Base-by-base conservation (phyloP, 2,329 filamentous ascomycete genomes). In the Lachnellula suecica region DNA sequence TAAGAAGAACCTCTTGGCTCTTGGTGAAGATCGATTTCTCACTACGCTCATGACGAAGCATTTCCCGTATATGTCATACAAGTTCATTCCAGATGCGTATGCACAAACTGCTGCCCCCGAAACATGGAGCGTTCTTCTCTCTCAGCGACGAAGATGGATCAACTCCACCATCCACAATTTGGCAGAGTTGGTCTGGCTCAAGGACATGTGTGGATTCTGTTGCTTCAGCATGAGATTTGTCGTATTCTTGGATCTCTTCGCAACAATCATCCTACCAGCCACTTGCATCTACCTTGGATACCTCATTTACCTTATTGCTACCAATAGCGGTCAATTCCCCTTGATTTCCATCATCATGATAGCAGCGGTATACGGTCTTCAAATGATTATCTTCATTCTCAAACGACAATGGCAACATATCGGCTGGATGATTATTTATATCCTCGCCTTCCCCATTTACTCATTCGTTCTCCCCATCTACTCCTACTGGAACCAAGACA, bases 401-500 rank as follows among this genome's bases (percentile, higher is more conserved):
- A 97, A 96, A 77, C 82, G 94, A 47, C 91, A 97, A 72, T 99
- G 94, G 94, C 92, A 99, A 70, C 93, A 97, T 68, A 83, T 99
- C 56, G 94, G 94, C 62, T 99, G 94, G 94, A 97, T 99, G 92
- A 87, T 99, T 60, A 97, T 99, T 68, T 99, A 99, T 74, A 81
- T 99, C 57, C 63, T 95, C n/a, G 94, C 94, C 2, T 97, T 89
- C 76, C 94, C 94, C 0, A 88, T 99, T 63, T 97, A 93, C 76
- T 94, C 88, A 4, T 89, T 99, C 64, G 69, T 95, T 58, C 81
- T 99, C 11, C 94, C 94, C 1, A 75, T 99, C 58, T 99, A 97
- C 76, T 96, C 93, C 0, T 99, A 99, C 86, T 99, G 94, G 94
- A 96, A 97, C 73, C 92, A 97, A 71, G 94, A 99, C 72, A 93